Evolutionary conservation across 108 stramenopile species (phyloP).

Genomic region (Fistulifera solaris): DNA sequence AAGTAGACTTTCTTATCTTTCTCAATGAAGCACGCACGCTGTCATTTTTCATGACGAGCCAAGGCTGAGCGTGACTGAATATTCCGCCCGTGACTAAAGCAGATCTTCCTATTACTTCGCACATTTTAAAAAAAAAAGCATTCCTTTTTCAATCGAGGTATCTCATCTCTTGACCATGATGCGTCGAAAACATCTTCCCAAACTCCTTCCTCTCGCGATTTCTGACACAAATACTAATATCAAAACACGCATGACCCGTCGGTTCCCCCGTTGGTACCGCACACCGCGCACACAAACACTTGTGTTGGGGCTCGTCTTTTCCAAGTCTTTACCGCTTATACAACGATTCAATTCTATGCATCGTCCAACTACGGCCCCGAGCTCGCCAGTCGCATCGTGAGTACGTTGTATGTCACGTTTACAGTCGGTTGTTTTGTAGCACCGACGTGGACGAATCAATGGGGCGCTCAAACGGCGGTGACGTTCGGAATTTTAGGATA

Average conservation of each 20-base stretch:
- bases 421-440: constrained; percentile 27
- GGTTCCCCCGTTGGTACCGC: constrained; percentile 23
- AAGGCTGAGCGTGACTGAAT: no score
- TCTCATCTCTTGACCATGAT: no score
- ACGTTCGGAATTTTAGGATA: constrained; percentile 35
- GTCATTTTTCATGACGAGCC: no score
- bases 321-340: constrained; percentile 45
- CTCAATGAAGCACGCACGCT: no score
- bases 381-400: constrained; percentile 29
- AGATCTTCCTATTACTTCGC: no score
- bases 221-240: no score
- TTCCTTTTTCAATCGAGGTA: no score
- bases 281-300: constrained; percentile 23
- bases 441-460: constrained; percentile 31
- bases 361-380: constrained; percentile 25
- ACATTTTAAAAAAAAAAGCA: no score
- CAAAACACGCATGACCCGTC: not conserved
- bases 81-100: no score
- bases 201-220: no score
- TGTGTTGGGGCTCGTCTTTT: constrained; percentile 35
- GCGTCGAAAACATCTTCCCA: no score
- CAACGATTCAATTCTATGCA: constrained; percentile 44
- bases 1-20: no score
- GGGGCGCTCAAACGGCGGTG: constrained; percentile 27
- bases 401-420: constrained; percentile 27